Conservation (phyloP, 2,329 filamentous ascomycete species). For the Coniochaeta sp. region DNA sequence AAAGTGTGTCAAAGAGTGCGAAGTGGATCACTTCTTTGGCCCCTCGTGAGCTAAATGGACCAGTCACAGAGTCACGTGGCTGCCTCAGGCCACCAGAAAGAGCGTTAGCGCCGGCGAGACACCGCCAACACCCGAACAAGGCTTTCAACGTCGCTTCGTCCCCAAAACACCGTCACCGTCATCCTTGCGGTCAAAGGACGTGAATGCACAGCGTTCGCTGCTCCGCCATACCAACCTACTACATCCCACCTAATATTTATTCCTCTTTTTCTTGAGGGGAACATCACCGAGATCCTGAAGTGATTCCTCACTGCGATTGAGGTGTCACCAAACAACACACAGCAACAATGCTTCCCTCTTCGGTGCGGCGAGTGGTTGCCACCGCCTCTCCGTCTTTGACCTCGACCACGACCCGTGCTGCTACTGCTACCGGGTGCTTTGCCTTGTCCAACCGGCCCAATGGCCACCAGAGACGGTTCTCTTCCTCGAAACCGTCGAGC, state of each 20-base stretch:
- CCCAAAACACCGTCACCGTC: not conserved
- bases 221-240: not conserved
- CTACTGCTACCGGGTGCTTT: slow-evolving; percentile 21
- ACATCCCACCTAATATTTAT: slow-evolving; percentile 1
- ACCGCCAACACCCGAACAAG: slow-evolving; percentile 6
- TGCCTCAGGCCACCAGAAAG: not conserved
- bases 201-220: not conserved
- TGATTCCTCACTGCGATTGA: not conserved
- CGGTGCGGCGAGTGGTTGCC: slow-evolving; percentile 47
- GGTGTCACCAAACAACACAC: not conserved
- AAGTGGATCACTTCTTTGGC: no score
- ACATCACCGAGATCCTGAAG: not conserved
- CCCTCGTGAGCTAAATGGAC: not conserved
- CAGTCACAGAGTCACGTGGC: not conserved
- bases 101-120: slow-evolving; percentile 3
- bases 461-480: slow-evolving; percentile 47
- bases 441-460: slow-evolving; percentile 27
- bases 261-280: not conserved
- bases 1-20: not conserved
- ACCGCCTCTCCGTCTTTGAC: slow-evolving; percentile 36
- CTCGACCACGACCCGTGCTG: slow-evolving; percentile 31
- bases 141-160: slow-evolving; percentile 4
- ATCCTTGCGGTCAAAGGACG: not conserved
- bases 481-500: slow-evolving; percentile 56
- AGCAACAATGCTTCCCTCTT: slow-evolving; percentile 44